Evolutionary conservation across 495 filamentous ascomycete species (phyloP).

Genomic region (Lophiostoma macrostomum): DNA sequence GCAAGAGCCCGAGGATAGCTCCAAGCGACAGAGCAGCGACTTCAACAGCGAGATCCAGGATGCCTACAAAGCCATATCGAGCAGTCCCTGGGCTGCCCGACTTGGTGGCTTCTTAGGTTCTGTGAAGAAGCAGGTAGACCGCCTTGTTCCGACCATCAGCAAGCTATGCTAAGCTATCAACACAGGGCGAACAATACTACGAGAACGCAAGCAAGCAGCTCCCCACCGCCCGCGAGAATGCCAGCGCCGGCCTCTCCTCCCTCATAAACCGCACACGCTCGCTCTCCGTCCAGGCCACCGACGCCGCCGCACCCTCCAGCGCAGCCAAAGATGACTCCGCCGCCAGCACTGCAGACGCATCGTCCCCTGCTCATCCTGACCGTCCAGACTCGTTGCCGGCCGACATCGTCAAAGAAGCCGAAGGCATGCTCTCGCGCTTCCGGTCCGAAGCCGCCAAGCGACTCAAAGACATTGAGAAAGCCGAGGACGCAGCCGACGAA

Average conservation of each 20-base stretch:
- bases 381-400: slow-evolving; percentile 50
- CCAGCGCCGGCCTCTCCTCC: slow-evolving; percentile 67
- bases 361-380: slow-evolving; percentile 23
- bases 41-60: slow-evolving; percentile 90
- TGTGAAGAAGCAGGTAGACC: slow-evolving; percentile 75
- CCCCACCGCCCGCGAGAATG: slow-evolving; percentile 71
- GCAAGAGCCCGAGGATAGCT: slow-evolving; percentile 43
- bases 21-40: slow-evolving; percentile 49
- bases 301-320: slow-evolving; percentile 3
- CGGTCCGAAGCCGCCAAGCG: slow-evolving; percentile 76
- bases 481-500: slow-evolving; percentile 96
- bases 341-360: slow-evolving; percentile 11
- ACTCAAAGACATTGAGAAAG: slow-evolving; percentile 86
- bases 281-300: slow-evolving; percentile 33
- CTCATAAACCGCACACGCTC: slow-evolving; percentile 28
- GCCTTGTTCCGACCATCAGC: neutral
- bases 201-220: slow-evolving; percentile 80
- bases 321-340: slow-evolving; percentile 44
- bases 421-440: slow-evolving; percentile 79
- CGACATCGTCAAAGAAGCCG: slow-evolving; percentile 57
- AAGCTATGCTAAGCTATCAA: slow-evolving; percentile 1
- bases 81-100: slow-evolving; percentile 82
- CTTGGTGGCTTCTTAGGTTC: slow-evolving; percentile 86
- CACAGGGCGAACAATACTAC: slow-evolving; percentile 78
- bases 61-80: slow-evolving; percentile 88